Base-by-base conservation (phyloP, 768 basidiomycete genomes). In the Russula foetens region DNA sequence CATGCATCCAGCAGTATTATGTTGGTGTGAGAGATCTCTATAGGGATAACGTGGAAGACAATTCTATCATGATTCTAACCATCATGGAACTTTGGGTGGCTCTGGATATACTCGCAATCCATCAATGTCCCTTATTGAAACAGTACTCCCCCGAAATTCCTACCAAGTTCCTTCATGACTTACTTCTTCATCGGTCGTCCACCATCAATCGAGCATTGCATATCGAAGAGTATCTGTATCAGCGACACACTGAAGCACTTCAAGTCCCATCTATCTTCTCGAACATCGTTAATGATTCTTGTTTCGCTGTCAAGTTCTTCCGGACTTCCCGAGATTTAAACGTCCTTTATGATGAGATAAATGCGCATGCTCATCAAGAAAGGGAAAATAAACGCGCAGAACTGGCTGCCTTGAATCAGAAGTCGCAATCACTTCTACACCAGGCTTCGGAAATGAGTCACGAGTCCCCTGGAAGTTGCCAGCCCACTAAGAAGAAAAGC, bases 111-210 rank as follows among this genome's bases (percentile, higher is more conserved):
- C 35, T 76, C 15, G 71, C 68, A 1, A 67, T 75, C 23, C 39
- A 41, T 17, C 67, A 72, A 23, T 67, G 69, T 39, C 76, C 81
- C 2, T 69, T 81, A 11, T 67, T 83, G 5, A 47, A 46, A 0
- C 67, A 75, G 5, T 82, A 79, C 56, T 76, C 79, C 11, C 79
- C 81, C 0, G 79, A 78, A 60, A 67, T 83, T 0, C 72, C 77
- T 1, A 28, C 58, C 2, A 51, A 53, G 4, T 65, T 80, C 24
- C 65, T 81, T n/a, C 71, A 79, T 28, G 60, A 72, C 0, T 71
- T 83, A 24, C 67, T 83, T 7, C 70, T 83, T 2, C 72, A 69
- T 21, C 71, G 70, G 55, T 57, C 67, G 4, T 31, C 14, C n/a
- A 46, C 48, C 41, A 12, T 50, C 2, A 14, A 51, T 11, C 59